These are phyloP conservation scores for Physcia stellaris DNA, from an alignment of 495 filamentous ascomycete genomes.

Conservation along the genomic window DNA sequence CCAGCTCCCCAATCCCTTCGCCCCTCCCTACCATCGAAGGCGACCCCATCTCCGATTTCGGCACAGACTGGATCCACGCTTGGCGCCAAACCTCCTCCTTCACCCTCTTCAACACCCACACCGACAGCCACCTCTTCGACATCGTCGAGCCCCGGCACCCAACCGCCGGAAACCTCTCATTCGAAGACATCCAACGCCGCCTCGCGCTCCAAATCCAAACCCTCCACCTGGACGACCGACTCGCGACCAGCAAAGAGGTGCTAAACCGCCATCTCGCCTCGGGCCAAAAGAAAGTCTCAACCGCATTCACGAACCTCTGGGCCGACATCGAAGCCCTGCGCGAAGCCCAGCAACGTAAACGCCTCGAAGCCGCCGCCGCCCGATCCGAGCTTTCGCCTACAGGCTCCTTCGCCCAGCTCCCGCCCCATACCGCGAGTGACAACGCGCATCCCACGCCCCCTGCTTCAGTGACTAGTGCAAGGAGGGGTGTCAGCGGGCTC, in stretches of 20 bases:
- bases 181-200: slow-evolving; percentile 87
- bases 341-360: slow-evolving; percentile 60
- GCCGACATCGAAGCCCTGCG: slow-evolving; percentile 76
- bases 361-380: slow-evolving; percentile 39
- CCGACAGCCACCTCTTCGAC: slow-evolving; percentile 82
- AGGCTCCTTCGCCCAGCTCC: slow-evolving; percentile 1
- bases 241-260: slow-evolving; percentile 62
- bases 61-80: slow-evolving; percentile 55
- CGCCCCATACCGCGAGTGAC: slow-evolving; percentile 15
- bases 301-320: slow-evolving; percentile 74
- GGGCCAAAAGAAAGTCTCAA: slow-evolving; percentile 70
- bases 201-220: slow-evolving; percentile 80
- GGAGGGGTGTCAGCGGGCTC: slow-evolving; percentile 21
- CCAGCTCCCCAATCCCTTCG: slow-evolving; percentile 4
- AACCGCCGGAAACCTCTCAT: slow-evolving; percentile 82
- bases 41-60: slow-evolving; percentile 74
- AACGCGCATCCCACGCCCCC: slow-evolving; percentile 9
- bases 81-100: slow-evolving; percentile 87
- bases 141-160: slow-evolving; percentile 88
- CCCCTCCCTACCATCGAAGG: slow-evolving; percentile 45
- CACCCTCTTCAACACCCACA: slow-evolving; percentile 61
- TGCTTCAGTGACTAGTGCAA: slow-evolving; percentile 3
- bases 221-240: slow-evolving; percentile 73
- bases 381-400: slow-evolving; percentile 15
- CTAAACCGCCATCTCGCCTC: slow-evolving; percentile 69